A percentile compares a stretch with the other conserved stretches of the same genome.
Conservation (phyloP, 176 grass and related monocot genomes). For the Pontederia crassipes region DNA sequence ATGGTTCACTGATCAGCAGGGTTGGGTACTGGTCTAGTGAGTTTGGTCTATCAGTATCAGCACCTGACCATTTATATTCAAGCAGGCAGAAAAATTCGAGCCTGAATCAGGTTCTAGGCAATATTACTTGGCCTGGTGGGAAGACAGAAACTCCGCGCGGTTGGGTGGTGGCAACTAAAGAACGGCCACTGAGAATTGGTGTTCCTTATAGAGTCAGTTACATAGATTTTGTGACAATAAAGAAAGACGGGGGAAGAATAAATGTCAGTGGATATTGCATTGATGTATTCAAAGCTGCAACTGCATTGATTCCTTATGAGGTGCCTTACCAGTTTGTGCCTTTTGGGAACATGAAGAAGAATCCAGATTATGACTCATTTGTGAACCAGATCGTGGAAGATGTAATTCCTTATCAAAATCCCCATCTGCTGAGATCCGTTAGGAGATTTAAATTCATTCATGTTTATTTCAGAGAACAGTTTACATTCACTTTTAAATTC, state of each 20-base stretch:
- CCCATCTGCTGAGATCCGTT: not conserved
- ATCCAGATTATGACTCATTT: slow-evolving; percentile 24
- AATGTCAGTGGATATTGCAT: slow-evolving; percentile 23
- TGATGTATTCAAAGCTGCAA: slow-evolving; percentile 20
- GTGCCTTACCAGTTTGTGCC: slow-evolving; percentile 20
- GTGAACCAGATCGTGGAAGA: slow-evolving; percentile 20
- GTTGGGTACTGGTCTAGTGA: slow-evolving; percentile 20
- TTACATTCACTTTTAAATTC: not conserved
- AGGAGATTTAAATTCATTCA: not conserved
- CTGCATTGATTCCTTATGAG: slow-evolving; percentile 19
- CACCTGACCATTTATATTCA: not conserved
- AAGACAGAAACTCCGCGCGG: slow-evolving; percentile 21
- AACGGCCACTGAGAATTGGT: slow-evolving; percentile 19
- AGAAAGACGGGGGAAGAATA: not conserved
- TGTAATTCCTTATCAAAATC: slow-evolving; percentile 9
- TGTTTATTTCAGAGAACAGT: not conserved
- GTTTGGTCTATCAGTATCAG: slow-evolving; percentile 19
- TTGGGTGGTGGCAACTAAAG: slow-evolving; percentile 18
- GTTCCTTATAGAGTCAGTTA: slow-evolving; percentile 22
- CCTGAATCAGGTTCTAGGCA: slow-evolving; percentile 1
- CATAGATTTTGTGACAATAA: slow-evolving; percentile 16
- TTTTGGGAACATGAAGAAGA: slow-evolving; percentile 7
- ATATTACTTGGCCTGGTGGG: slow-evolving; percentile 17
- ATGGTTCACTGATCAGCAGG: not conserved
- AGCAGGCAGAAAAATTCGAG: not conserved